phyloP scores from a whole-genome alignment of 2,329 filamentous ascomycete species.

The Juglanconis sp. region DNA sequence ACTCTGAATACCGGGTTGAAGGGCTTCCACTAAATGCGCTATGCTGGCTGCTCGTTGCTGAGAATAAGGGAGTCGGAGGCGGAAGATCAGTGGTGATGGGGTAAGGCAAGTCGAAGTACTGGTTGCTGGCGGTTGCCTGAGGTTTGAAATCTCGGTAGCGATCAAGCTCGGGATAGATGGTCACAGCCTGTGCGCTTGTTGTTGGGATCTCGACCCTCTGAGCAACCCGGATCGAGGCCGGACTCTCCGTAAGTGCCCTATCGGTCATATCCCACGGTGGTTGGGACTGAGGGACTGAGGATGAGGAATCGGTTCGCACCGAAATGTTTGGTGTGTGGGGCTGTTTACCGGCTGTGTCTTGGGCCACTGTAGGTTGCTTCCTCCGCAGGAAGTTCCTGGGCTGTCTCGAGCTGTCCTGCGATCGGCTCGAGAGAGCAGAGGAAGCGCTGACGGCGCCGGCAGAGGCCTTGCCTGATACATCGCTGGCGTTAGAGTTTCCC shows the following conservation, averaged over 20 bases:
- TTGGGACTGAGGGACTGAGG: slow-evolving; percentile 39
- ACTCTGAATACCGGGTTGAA: slow-evolving; percentile 73
- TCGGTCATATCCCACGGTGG: slow-evolving; percentile 37
- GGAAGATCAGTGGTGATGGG: slow-evolving; percentile 61
- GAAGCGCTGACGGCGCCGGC: slow-evolving; percentile 30
- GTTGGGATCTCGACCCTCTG: slow-evolving; percentile 41
- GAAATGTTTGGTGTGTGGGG: slow-evolving; percentile 34
- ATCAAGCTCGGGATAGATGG: slow-evolving; percentile 59
- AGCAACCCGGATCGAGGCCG: slow-evolving; percentile 39
- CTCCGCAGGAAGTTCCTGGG: slow-evolving; percentile 44
- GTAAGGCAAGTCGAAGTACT: slow-evolving; percentile 47
- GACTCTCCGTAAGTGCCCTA: slow-evolving; percentile 40
- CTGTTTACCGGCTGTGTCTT: slow-evolving; percentile 31
- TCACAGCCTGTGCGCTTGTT: slow-evolving; percentile 37
- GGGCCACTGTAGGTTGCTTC: slow-evolving; percentile 47
- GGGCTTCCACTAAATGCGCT: slow-evolving; percentile 66
- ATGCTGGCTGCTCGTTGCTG: slow-evolving; percentile 52
- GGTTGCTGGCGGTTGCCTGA: slow-evolving; percentile 31
- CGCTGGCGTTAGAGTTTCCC: slow-evolving; percentile 36
- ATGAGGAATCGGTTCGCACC: slow-evolving; percentile 39
- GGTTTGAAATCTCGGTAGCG: slow-evolving; percentile 51
- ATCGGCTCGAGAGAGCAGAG: slow-evolving; percentile 31
- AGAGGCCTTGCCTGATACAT: slow-evolving; percentile 29
- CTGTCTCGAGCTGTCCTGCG: slow-evolving; percentile 30
- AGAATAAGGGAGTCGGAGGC: slow-evolving; percentile 65